phyloP scores from a whole-genome alignment of 2,329 filamentous ascomycete genomes.

The Plectosphaerella plurivora region DNA sequence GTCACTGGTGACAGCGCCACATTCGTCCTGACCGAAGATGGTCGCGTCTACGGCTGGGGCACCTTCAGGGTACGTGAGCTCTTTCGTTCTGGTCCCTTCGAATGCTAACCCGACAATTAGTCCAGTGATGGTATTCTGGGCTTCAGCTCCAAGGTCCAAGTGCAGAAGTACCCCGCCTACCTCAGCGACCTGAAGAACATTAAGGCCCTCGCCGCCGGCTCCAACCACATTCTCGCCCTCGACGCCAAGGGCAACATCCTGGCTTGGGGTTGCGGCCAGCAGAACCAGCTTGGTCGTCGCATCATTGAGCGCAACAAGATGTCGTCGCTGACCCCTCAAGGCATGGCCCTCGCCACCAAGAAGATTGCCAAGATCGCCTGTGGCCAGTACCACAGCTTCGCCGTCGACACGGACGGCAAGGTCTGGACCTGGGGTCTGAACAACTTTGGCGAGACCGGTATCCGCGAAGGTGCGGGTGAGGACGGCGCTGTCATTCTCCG shows the following conservation, averaged over 20 bases:
- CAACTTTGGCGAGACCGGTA: slow-evolving; percentile 77
- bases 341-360: slow-evolving; percentile 55
- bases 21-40: slow-evolving; percentile 71
- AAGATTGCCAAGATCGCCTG: slow-evolving; percentile 61
- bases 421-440: slow-evolving; percentile 85
- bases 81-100: background rate
- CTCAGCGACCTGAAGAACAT: slow-evolving; percentile 62
- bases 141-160: slow-evolving; percentile 49
- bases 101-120: slow-evolving; percentile 14
- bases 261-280: slow-evolving; percentile 70
- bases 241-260: slow-evolving; percentile 60
- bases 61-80: slow-evolving; percentile 54
- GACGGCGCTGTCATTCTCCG: slow-evolving; percentile 69
- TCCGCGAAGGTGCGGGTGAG: slow-evolving; percentile 55
- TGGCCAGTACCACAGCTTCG: slow-evolving; percentile 80
- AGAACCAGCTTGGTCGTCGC: slow-evolving; percentile 58
- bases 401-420: slow-evolving; percentile 63
- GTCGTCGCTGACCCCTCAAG: slow-evolving; percentile 57
- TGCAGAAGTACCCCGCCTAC: slow-evolving; percentile 39
- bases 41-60: slow-evolving; percentile 78
- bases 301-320: slow-evolving; percentile 58
- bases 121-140: slow-evolving; percentile 61
- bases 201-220: slow-evolving; percentile 58
- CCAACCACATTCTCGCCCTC: slow-evolving; percentile 68
- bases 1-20: slow-evolving; percentile 70